Conservation (phyloP, 2,329 filamentous ascomycete genomes). For the Sordariomycetes sp. region DNA sequence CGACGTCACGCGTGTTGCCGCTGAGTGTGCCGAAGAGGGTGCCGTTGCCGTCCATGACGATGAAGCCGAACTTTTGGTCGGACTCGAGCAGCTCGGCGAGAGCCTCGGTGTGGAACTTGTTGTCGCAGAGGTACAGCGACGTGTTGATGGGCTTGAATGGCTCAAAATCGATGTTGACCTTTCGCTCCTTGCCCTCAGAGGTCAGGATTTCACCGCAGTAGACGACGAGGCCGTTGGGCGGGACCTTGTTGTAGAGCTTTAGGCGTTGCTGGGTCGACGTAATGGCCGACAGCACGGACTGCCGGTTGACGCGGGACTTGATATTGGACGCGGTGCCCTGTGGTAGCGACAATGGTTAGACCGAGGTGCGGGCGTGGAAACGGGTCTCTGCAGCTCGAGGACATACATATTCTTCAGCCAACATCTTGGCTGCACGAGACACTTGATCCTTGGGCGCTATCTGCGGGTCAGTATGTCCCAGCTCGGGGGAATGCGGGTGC, state of each 20-base stretch:
- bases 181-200: constrained; percentile 93
- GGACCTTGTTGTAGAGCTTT: constrained; percentile 98
- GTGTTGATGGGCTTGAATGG: constrained; percentile 99
- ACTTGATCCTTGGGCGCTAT: constrained; percentile 95
- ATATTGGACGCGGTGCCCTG: constrained; percentile 98
- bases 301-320: constrained; percentile 97
- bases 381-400: not conserved
- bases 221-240: constrained; percentile 91
- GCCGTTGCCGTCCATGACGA: constrained; percentile 99
- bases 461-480: not conserved
- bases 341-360: constrained; percentile 3
- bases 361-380: not conserved
- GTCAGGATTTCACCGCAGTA: constrained; percentile 99
- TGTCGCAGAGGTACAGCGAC: constrained; percentile 97
- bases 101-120: constrained; percentile 98
- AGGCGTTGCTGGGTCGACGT: constrained; percentile 98
- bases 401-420: constrained; percentile 98
- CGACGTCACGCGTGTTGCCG: constrained; percentile 90
- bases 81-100: constrained; percentile 94
- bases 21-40: constrained; percentile 93
- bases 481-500: not conserved
- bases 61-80: constrained; percentile 98
- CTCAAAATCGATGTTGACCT: constrained; percentile 99
- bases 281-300: constrained; percentile 95
- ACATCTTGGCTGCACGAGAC: constrained; percentile 94